Evolutionary conservation across 1,139 yeast genomes (phyloP).

Genomic region (Geotrichum restrictum): DNA sequence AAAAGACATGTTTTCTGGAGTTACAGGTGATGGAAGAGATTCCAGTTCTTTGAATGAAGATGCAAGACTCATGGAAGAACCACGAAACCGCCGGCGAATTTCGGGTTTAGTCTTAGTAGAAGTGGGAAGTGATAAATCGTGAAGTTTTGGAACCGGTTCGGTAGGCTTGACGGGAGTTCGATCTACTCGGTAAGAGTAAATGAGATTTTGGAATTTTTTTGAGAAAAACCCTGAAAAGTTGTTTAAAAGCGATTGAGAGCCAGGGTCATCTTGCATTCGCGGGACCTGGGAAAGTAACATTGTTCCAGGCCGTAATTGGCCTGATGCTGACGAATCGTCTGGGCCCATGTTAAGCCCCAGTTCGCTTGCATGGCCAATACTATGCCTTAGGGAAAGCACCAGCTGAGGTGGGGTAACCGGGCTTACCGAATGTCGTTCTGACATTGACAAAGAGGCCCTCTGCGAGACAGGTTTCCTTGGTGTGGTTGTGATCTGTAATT

Average conservation of each 20-base stretch:
- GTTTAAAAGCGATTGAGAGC: not conserved
- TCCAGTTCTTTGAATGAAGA: not conserved
- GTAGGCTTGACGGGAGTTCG: not conserved
- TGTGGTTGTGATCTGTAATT: not conserved
- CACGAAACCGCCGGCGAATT: not conserved
- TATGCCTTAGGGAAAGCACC: constrained; percentile 9
- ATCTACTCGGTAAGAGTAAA: too few relatives aligned
- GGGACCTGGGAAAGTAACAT: too few relatives aligned
- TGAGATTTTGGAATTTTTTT: not conserved
- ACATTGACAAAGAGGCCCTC: too few relatives aligned
- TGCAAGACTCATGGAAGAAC: not conserved
- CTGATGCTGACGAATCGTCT: too few relatives aligned
- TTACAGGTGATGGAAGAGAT: not conserved
- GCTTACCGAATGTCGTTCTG: too few relatives aligned
- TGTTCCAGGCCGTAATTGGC: too few relatives aligned
- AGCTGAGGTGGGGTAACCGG: not conserved
- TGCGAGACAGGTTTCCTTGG: not conserved
- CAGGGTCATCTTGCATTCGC: not conserved
- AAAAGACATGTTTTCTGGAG: not conserved
- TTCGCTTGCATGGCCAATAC: constrained; percentile 10
- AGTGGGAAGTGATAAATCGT: too few relatives aligned
- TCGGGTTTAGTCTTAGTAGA: too few relatives aligned
- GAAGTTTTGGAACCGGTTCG: too few relatives aligned
- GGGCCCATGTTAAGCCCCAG: not conserved
- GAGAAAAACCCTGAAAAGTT: constrained; percentile 6